Evolutionary conservation across 2,329 filamentous ascomycete genomes (phyloP).

Genomic region (Helicocarpus griseus): DNA sequence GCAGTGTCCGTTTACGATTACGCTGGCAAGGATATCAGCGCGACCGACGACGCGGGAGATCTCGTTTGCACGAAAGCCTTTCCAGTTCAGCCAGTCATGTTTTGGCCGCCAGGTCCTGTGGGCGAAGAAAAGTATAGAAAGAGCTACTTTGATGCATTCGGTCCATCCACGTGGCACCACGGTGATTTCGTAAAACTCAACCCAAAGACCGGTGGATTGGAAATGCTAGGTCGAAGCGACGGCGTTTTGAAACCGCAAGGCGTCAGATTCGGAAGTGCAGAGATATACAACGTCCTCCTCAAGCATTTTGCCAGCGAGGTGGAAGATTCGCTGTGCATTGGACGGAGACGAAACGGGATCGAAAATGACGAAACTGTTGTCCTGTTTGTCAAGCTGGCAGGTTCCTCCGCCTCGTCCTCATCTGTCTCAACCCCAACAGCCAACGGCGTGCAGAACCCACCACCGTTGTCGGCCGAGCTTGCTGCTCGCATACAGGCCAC

Average conservation of each 20-base stretch:
- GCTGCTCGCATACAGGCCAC: slow-evolving; percentile 54
- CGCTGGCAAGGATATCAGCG: slow-evolving; percentile 48
- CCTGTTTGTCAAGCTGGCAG: slow-evolving; percentile 70
- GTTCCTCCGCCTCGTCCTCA: slow-evolving; percentile 11
- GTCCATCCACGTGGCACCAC: slow-evolving; percentile 68
- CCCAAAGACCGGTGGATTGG: slow-evolving; percentile 61
- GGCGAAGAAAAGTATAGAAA: slow-evolving; percentile 68
- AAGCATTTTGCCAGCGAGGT: slow-evolving; percentile 70
- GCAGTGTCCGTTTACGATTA: slow-evolving; percentile 52
- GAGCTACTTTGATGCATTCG: slow-evolving; percentile 82
- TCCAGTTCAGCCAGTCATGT: slow-evolving; percentile 81
- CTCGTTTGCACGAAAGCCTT: slow-evolving; percentile 81
- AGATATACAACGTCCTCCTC: slow-evolving; percentile 92
- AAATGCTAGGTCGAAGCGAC: slow-evolving; percentile 88
- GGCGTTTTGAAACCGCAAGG: slow-evolving; percentile 88
- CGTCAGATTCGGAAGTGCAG: slow-evolving; percentile 83
- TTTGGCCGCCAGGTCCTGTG: slow-evolving; percentile 59
- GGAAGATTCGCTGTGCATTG: slow-evolving; percentile 81
- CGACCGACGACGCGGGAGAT: slow-evolving; percentile 66
- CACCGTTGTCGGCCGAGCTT: slow-evolving; percentile 50
- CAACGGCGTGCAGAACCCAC: slow-evolving; percentile 17
- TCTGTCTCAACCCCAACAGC: slow-evolving; percentile 10
- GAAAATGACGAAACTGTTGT: slow-evolving; percentile 82
- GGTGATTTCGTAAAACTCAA: slow-evolving; percentile 79
- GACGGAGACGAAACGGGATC: slow-evolving; percentile 55